Conservation (phyloP, 1,139 yeast genomes). For the Nakaseomyces kungkrabaensis region DNA sequence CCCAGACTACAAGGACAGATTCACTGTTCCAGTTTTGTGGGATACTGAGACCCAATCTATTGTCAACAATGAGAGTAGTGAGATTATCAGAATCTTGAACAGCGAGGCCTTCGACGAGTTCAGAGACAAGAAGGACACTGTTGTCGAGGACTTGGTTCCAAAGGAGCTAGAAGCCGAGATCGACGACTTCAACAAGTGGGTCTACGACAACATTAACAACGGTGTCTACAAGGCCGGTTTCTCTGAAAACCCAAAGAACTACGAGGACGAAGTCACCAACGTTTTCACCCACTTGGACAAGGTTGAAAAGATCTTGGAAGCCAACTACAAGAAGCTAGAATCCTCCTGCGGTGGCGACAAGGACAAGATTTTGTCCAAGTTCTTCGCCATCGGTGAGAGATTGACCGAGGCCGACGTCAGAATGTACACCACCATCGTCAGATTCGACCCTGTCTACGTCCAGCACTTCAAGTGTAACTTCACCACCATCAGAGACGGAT, state of each 20-base stretch:
- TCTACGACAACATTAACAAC: slow-evolving; percentile 76
- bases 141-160: slow-evolving; percentile 56
- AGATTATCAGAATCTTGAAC: slow-evolving; percentile 76
- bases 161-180: slow-evolving; percentile 41
- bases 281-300: slow-evolving; percentile 66
- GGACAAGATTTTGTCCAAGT: slow-evolving; percentile 21
- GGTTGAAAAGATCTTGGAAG: slow-evolving; percentile 54
- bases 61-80: slow-evolving; percentile 85
- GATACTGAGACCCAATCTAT: slow-evolving; percentile 73
- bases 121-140: slow-evolving; percentile 40
- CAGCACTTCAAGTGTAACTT: slow-evolving; percentile 93
- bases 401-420: slow-evolving; percentile 88
- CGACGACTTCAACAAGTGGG: slow-evolving; percentile 76
- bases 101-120: slow-evolving; percentile 48
- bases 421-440: slow-evolving; percentile 67
- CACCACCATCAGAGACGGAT: slow-evolving; percentile 70
- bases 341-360: slow-evolving; percentile 16
- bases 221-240: slow-evolving; percentile 94
- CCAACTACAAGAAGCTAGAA: slow-evolving; percentile 35
- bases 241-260: slow-evolving; percentile 75
- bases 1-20: slow-evolving; percentile 68
- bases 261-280: slow-evolving; percentile 57
- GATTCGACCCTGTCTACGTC: slow-evolving; percentile 86
- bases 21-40: slow-evolving; percentile 90
- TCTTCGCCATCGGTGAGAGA: slow-evolving; percentile 44